Evolutionary conservation across 805 yeast genomes (phyloP).

Genomic region (Yarrowia osloensis): DNA sequence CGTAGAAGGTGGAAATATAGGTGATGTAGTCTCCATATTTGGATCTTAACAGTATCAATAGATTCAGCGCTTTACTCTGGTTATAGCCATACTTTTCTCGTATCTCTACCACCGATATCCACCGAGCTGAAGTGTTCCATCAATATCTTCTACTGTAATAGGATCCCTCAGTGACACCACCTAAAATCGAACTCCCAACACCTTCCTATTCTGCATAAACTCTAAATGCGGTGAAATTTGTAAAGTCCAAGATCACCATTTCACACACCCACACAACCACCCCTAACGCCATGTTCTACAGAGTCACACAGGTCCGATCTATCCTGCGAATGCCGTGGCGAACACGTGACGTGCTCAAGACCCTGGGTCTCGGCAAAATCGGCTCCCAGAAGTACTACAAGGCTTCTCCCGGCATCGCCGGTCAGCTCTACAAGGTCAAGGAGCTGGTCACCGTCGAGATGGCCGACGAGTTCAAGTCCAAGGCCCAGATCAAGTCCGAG

Average conservation of each 20-base stretch:
- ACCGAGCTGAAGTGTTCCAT: not conserved
- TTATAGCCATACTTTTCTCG: too few species aligned
- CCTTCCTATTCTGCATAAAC: not conserved
- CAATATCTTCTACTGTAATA: too few species aligned
- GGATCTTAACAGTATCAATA: not conserved
- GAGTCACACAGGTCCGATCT: slow-evolving; percentile 77
- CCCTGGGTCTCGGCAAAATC: slow-evolving; percentile 74
- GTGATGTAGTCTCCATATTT: too few species aligned
- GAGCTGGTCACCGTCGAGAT: slow-evolving; percentile 83
- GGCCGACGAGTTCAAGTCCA: slow-evolving; percentile 47
- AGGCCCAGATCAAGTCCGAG: slow-evolving; percentile 23
- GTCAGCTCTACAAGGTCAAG: slow-evolving; percentile 77
- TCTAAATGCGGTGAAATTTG: slow-evolving; percentile 5
- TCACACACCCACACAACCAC: not conserved
- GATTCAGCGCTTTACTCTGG: too few species aligned
- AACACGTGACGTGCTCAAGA: slow-evolving; percentile 62
- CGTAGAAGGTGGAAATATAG: not conserved
- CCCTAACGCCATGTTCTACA: slow-evolving; percentile 47
- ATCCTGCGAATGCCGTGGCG: slow-evolving; percentile 80
- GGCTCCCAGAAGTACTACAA: slow-evolving; percentile 72
- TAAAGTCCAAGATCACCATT: not conserved
- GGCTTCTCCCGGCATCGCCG: slow-evolving; percentile 79
- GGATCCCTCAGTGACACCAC: too few species aligned
- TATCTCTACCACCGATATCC: not conserved
- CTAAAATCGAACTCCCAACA: not conserved